Percentiles rank a stretch among this genome's conserved stretches.
phyloP scores from a whole-genome alignment of 2,329 filamentous ascomycete genomes.

The Trichoderma endophyticum region DNA sequence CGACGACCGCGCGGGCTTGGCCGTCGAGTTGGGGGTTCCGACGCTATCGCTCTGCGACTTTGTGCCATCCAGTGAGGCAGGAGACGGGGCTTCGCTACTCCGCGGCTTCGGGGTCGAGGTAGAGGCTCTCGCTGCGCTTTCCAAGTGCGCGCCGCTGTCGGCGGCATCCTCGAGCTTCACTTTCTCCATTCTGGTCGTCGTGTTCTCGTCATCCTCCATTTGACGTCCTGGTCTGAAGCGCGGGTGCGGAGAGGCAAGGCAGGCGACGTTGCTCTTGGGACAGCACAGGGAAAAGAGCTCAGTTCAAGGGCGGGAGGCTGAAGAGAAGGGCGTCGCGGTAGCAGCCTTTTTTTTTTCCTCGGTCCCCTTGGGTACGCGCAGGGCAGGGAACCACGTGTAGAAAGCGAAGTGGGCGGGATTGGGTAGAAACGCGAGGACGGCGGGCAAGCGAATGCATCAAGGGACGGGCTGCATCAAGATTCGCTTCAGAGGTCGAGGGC shows the following conservation, averaged over 20 bases:
- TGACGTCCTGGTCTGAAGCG: constrained; percentile 19
- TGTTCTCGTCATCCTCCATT: constrained; percentile 43
- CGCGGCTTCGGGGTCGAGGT: constrained; percentile 36
- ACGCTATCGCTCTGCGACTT: constrained; percentile 48
- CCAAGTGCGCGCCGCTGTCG: constrained; percentile 37
- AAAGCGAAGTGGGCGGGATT: constrained; percentile 10
- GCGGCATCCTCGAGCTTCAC: constrained; percentile 43
- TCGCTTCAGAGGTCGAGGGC: constrained; percentile 20
- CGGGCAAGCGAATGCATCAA: constrained; percentile 1
- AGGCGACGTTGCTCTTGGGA: neutral
- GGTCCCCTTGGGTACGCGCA: constrained; percentile 12
- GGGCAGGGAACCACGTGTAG: constrained; percentile 10
- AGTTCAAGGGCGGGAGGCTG: neutral
- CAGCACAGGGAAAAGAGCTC: neutral
- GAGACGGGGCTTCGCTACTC: constrained; percentile 31
- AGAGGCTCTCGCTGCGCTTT: constrained; percentile 41
- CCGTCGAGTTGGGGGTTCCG: constrained; percentile 44
- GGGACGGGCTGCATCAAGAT: constrained; percentile 23
- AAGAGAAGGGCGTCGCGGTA: constrained; percentile 13
- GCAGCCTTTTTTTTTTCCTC: neutral
- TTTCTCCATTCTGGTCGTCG: constrained; percentile 41
- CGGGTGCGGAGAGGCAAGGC: neutral
- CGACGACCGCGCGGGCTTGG: constrained; percentile 65
- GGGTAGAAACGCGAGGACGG: constrained; percentile 5
- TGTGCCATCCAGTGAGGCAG: constrained; percentile 43